These are phyloP conservation scores for Scheffersomyces illinoinensis DNA, from an alignment of 1,139 yeast species.

Conservation along the genomic window DNA sequence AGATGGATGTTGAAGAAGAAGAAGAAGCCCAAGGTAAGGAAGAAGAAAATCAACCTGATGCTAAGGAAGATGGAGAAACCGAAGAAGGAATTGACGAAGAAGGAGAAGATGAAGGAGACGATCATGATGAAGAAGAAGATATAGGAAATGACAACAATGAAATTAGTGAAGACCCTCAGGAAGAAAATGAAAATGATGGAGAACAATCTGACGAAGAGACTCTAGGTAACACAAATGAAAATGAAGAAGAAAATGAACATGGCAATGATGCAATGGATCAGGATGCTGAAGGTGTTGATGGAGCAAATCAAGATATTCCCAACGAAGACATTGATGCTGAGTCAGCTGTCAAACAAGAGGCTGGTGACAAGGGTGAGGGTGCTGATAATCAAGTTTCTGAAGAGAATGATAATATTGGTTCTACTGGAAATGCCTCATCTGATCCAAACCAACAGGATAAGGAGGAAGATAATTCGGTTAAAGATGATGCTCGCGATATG, in stretches of 20 bases:
- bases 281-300: conserved; percentile 44
- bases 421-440: conserved; percentile 59
- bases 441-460: conserved; percentile 48
- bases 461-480: conserved; percentile 28
- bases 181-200: conserved; percentile 8
- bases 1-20: conserved; percentile 19
- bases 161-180: conserved; percentile 15
- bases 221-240: conserved; percentile 20
- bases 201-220: conserved; percentile 17
- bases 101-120: conserved; percentile 27
- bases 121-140: conserved; percentile 23
- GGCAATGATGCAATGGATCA: conserved; percentile 28
- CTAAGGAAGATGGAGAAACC: conserved; percentile 23
- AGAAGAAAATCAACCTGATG: conserved; percentile 17
- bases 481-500: conserved; percentile 66
- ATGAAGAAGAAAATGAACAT: conserved; percentile 26
- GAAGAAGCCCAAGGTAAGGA: conserved; percentile 21
- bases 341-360: conserved; percentile 69
- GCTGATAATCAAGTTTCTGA: conserved; percentile 67
- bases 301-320: conserved; percentile 50
- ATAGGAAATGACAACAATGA: conserved; percentile 26
- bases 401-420: conserved; percentile 71
- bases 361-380: conserved; percentile 76
- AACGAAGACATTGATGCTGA: conserved; percentile 58
- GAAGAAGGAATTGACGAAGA: conserved; percentile 19